Evolutionary conservation across 2,329 filamentous ascomycete species (phyloP).

Genomic region (Cladobotryum mycophilum): DNA sequence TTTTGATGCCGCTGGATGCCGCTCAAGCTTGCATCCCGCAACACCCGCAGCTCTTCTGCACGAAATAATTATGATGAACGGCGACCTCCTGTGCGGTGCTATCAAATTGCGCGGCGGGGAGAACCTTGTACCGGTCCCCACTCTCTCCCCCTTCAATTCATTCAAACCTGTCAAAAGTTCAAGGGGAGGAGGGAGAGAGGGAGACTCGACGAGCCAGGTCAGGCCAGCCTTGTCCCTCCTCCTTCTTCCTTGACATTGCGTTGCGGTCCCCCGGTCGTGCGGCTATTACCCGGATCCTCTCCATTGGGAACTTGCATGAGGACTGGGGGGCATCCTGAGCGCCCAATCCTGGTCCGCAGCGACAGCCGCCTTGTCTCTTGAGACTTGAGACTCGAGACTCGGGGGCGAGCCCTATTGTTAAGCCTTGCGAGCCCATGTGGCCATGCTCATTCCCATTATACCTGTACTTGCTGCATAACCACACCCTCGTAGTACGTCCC

Average conservation of each 20-base stretch:
- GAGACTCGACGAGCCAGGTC: not conserved
- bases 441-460: not conserved
- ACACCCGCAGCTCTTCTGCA: not conserved
- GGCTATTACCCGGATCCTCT: no score
- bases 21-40: no score
- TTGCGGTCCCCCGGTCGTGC: no score
- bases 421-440: not conserved
- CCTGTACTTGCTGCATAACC: no score
- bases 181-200: no score
- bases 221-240: no score
- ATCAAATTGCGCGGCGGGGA: constrained; percentile 7
- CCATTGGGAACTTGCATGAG: no score
- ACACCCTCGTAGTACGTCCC: no score
- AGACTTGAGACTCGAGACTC: no score
- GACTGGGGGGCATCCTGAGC: no score
- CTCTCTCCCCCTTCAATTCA: not conserved
- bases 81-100: constrained; percentile 4
- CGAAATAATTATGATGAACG: not conserved
- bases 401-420: not conserved
- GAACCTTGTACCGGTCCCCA: constrained; percentile 6
- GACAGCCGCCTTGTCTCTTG: constrained; percentile 1
- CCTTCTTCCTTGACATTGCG: no score
- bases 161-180: not conserved
- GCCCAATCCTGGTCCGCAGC: not conserved
- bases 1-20: no score